A percentile compares a stretch with the other conserved stretches of the same genome.
phyloP scores from a whole-genome alignment of 2,329 filamentous ascomycete species.

The Fusarium bactridioides region DNA sequence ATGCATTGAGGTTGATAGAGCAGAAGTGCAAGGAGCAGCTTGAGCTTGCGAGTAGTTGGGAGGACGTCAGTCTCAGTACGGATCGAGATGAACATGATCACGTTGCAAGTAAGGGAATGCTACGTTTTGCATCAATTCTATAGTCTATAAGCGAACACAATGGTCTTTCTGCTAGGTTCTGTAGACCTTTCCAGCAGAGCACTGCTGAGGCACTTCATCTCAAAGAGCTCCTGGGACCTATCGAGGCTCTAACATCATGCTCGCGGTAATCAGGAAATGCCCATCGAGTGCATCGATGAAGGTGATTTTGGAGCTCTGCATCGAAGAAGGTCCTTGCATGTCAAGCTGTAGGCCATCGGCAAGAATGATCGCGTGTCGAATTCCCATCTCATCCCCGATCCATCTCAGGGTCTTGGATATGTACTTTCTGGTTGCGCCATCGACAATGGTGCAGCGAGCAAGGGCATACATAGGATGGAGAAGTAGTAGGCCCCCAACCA shows the following conservation, averaged over 20 bases:
- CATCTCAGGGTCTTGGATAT: background rate
- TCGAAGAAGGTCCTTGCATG: background rate
- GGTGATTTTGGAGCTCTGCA: background rate
- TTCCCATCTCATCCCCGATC: constrained; percentile 6
- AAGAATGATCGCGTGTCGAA: background rate
- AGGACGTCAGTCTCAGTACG: constrained; percentile 1
- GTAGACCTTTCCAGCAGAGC: fast-evolving
- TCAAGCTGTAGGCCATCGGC: background rate
- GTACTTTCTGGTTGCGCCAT: background rate
- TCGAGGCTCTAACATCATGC: constrained; percentile 4
- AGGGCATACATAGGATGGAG: constrained; percentile 2
- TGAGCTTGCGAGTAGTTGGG: background rate
- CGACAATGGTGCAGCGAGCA: background rate
- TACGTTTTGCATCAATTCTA: background rate
- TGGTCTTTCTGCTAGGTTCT: too few species aligned
- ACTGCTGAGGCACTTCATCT: fast-evolving
- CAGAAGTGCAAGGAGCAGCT: constrained; percentile 8
- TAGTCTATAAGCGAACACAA: background rate
- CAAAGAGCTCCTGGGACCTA: background rate
- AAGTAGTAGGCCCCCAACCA: background rate
- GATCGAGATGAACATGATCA: background rate
- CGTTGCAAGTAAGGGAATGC: constrained; percentile 8
- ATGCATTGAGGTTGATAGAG: background rate
- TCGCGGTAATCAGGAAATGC: constrained; percentile 7
- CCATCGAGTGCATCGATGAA: constrained; percentile 15